phyloP scores from a whole-genome alignment of 768 basidiomycete species.

The Agrocybe pediades region DNA sequence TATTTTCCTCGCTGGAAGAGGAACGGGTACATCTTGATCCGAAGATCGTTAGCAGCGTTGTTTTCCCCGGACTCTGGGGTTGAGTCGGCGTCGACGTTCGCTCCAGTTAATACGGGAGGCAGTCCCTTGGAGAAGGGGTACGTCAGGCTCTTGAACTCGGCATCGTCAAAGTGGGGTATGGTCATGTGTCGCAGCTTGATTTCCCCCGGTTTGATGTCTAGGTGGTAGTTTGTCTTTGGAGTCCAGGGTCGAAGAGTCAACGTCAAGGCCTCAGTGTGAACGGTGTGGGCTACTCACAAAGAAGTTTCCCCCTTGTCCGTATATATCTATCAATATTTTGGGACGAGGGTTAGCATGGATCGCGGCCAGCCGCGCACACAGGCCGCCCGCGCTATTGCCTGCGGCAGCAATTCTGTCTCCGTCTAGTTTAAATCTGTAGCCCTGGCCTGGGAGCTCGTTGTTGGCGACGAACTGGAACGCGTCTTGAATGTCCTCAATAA shows the following conservation, averaged over 20 bases:
- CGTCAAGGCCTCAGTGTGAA: not conserved
- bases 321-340: slow-evolving; percentile 55
- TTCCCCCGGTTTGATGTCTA: slow-evolving; percentile 49
- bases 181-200: slow-evolving; percentile 30
- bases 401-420: slow-evolving; percentile 45
- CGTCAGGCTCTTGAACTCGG: too few relatives aligned
- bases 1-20: slow-evolving; percentile 59
- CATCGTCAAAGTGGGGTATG: slow-evolving; percentile 31
- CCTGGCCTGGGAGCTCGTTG: slow-evolving; percentile 8
- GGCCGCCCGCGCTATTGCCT: slow-evolving; percentile 62
- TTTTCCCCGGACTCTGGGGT: not conserved
- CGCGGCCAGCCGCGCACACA: slow-evolving; percentile 62
- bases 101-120: too few relatives aligned
- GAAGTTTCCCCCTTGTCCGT: slow-evolving; percentile 63
- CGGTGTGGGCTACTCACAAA: slow-evolving; percentile 33
- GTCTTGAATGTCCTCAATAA: too few relatives aligned
- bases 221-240: slow-evolving; percentile 46
- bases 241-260: not conserved
- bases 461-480: not conserved
- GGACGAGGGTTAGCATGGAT: slow-evolving; percentile 52
- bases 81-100: not conserved
- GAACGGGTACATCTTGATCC: slow-evolving; percentile 55
- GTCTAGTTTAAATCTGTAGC: slow-evolving; percentile 35
- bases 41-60: slow-evolving; percentile 54
- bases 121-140: too few relatives aligned